A percentile compares a stretch with the other conserved stretches of the same genome.
Evolutionary conservation across 2,329 filamentous ascomycete genomes (phyloP).

Genomic region (Talaromyces pinophilus): DNA sequence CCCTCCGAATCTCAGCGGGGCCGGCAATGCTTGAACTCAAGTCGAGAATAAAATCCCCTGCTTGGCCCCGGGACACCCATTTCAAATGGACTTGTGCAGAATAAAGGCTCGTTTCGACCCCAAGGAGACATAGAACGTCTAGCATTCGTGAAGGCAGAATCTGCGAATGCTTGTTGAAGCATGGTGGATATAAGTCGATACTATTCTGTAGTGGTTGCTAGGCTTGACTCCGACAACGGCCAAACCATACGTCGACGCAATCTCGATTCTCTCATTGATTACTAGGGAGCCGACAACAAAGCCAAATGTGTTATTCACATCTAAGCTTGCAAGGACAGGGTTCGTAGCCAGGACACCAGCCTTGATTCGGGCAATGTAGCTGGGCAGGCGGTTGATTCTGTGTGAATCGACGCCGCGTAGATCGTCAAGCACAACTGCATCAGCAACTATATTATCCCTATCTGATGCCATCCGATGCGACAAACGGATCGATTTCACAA

Average conservation of each 20-base stretch:
- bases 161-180: constrained; percentile 74
- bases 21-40: constrained; percentile 50
- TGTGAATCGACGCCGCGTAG: constrained; percentile 78
- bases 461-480: constrained; percentile 58
- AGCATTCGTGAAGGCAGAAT: constrained; percentile 69
- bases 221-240: constrained; percentile 74
- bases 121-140: constrained; percentile 71
- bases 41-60: constrained; percentile 55
- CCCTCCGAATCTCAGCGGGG: constrained; percentile 50
- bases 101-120: constrained; percentile 65
- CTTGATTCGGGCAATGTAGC: constrained; percentile 72
- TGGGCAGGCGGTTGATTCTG: constrained; percentile 74
- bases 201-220: constrained; percentile 83
- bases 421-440: constrained; percentile 71
- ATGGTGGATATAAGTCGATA: constrained; percentile 75
- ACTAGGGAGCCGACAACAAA: constrained; percentile 68
- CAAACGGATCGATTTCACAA: background rate
- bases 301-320: constrained; percentile 71
- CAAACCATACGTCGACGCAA: constrained; percentile 66
- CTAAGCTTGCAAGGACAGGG: constrained; percentile 54
- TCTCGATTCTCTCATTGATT: constrained; percentile 67
- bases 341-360: constrained; percentile 60
- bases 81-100: constrained; percentile 72
- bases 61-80: constrained; percentile 70
- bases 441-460: constrained; percentile 64